Conservation (phyloP, 805 yeast genomes). For the Teunomyces panamensis region DNA sequence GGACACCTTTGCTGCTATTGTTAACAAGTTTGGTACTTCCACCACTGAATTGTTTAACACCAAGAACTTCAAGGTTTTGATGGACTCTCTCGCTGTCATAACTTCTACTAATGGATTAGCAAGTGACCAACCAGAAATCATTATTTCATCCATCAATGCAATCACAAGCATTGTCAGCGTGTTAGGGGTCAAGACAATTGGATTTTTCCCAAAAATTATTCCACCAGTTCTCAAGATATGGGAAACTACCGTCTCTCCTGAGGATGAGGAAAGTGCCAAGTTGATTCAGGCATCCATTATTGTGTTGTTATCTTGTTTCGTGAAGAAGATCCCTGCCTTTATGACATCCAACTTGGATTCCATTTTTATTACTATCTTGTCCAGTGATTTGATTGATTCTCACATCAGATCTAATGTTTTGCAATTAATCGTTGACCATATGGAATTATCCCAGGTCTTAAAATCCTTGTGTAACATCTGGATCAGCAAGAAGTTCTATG, state of each 20-base stretch:
- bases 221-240: slow-evolving; percentile 69
- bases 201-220: slow-evolving; percentile 79
- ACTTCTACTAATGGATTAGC: slow-evolving; percentile 52
- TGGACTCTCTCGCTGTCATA: slow-evolving; percentile 48
- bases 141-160: slow-evolving; percentile 70
- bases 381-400: slow-evolving; percentile 57
- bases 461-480: slow-evolving; percentile 63
- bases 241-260: slow-evolving; percentile 26
- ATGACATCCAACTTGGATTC: slow-evolving; percentile 65
- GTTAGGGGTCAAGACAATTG: slow-evolving; percentile 83
- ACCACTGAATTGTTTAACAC: slow-evolving; percentile 26
- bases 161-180: slow-evolving; percentile 67
- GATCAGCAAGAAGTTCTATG: slow-evolving; percentile 39
- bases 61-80: slow-evolving; percentile 46
- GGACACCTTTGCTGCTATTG: slow-evolving; percentile 61
- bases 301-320: slow-evolving; percentile 67
- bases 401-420: slow-evolving; percentile 61
- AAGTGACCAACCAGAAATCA: slow-evolving; percentile 55
- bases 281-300: slow-evolving; percentile 68
- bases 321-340: slow-evolving; percentile 84
- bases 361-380: slow-evolving; percentile 56
- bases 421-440: slow-evolving; percentile 57
- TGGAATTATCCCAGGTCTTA: slow-evolving; percentile 64
- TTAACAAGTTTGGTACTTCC: slow-evolving; percentile 55
- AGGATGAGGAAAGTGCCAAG: slow-evolving; percentile 21